phyloP scores from a whole-genome alignment of 1,284 basidiomycete genomes.

The Irpex lacteus region DNA sequence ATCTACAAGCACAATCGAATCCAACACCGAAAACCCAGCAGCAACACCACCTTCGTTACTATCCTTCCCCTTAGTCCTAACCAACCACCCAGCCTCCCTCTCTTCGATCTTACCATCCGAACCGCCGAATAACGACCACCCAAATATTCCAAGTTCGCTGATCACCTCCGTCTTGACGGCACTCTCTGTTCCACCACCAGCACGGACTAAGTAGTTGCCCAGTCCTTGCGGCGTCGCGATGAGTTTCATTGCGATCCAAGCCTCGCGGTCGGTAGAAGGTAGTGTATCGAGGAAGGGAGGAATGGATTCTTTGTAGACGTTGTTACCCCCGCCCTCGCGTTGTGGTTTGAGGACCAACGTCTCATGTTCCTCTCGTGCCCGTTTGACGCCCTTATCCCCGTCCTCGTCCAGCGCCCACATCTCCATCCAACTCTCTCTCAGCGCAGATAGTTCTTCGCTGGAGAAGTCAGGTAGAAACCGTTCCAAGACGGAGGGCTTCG shows the following conservation, averaged over 20 bases:
- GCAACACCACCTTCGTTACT: slow-evolving; percentile 95
- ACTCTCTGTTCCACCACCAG: slow-evolving; percentile 30
- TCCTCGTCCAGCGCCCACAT: slow-evolving; percentile 73
- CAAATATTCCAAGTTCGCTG: slow-evolving; percentile 92
- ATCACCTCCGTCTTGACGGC: slow-evolving; percentile 68
- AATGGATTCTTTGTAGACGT: slow-evolving; percentile 87
- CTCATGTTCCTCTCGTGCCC: slow-evolving; percentile 52
- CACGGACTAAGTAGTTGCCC: slow-evolving; percentile 76
- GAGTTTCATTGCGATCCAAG: slow-evolving; percentile 94
- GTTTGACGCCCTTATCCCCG: slow-evolving; percentile 28
- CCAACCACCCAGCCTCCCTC: slow-evolving; percentile 78
- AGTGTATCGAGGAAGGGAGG: slow-evolving; percentile 72
- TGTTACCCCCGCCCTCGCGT: slow-evolving; percentile 96
- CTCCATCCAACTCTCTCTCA: slow-evolving; percentile 64
- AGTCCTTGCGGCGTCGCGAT: slow-evolving; percentile 73
- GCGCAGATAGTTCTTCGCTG: slow-evolving; percentile 43
- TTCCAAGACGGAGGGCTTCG: slow-evolving; percentile 73
- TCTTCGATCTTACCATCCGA: slow-evolving; percentile 39
- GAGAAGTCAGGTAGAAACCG: slow-evolving; percentile 54
- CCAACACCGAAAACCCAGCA: slow-evolving; percentile 86
- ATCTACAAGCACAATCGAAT: slow-evolving; percentile 75
- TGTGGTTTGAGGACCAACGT: slow-evolving; percentile 92
- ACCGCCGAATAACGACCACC: slow-evolving; percentile 77
- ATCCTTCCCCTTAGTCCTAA: slow-evolving; percentile 91
- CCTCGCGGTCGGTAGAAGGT: slow-evolving; percentile 54